Conservation (phyloP, 2,329 filamentous ascomycete genomes). For the Fusarium vanettenii region DNA sequence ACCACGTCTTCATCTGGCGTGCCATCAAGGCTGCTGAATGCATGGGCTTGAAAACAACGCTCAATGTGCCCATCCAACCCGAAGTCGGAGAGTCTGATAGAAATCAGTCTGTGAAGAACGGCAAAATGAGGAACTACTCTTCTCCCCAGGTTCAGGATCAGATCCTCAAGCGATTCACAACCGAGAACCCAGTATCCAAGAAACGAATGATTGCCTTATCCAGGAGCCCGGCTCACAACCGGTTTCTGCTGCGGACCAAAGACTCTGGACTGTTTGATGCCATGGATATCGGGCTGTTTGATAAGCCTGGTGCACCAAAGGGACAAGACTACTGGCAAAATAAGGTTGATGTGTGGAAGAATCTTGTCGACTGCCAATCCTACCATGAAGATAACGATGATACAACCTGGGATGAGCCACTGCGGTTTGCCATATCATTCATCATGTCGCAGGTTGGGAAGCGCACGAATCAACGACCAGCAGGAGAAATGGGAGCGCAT, state of each 20-base stretch:
- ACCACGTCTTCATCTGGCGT: no score
- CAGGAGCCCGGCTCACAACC: not conserved
- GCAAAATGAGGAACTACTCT: no score
- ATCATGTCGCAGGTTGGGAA: not conserved
- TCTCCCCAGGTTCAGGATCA: not conserved
- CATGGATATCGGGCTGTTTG: not conserved
- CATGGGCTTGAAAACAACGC: no score
- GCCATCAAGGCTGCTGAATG: no score
- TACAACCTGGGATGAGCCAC: not conserved
- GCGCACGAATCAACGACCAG: not conserved
- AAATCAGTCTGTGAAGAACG: no score
- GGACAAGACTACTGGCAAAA: not conserved
- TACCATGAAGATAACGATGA: not conserved
- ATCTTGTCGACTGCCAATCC: not conserved
- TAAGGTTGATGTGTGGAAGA: not conserved
- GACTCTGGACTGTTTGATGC: not conserved
- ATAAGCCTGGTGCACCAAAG: not conserved
- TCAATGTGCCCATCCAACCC: no score
- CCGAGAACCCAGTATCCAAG: not conserved
- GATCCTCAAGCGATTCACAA: not conserved
- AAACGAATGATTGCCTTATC: not conserved
- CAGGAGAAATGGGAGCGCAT: not conserved
- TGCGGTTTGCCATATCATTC: not conserved
- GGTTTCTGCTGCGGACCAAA: not conserved
- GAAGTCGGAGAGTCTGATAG: no score